Evolutionary conservation across 108 stramenopile species (phyloP), one percentile per base, ranked within the genome.

Genomic region (Cyclotella sp.): DNA sequence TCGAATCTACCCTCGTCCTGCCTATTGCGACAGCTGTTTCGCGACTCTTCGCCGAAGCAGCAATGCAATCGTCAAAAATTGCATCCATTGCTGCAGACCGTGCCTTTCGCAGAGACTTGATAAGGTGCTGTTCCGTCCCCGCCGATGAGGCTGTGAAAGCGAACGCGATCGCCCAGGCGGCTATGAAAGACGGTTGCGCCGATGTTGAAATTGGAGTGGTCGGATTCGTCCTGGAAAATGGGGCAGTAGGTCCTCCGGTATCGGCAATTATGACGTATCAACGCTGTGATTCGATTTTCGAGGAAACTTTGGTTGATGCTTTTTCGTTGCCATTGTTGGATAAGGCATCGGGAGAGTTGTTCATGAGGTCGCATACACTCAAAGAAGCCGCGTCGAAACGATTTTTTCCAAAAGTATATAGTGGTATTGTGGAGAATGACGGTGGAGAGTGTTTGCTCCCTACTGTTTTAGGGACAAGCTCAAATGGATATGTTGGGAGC

Each of bases 11-110:
- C 11, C 68, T 95, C 2, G 75, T 85, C 0, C 68, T 95, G n/a
- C 95, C 95, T 0, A 63, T 95, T 39, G 95, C 91, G 11, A 82
- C 90, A 2, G 88, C 90, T 7, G 72, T 84, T 34, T 76, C 87
- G 26, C 68, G 84, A 28, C 69, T 92, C 63, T 78, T 87, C 11
- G 68, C 83, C 9, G 27, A 53, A 12, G 90, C 90, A 6, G 81
- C 84, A 27, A 63, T 53, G 12, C 75, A 80, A 30, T 95, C 94
- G 9, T 47, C 78, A 22, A 42, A 68, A 27, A 89, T 88, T 73
- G 92, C 92, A 0, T 60, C 81, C 26, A 67, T 77, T 18, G 83
- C 90, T n/a, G 84, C 88, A 3, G 49, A 49, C 2, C 59, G 51
- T 12, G 40, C 70, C 16, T 63, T 30, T 62, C 47, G 61, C 22